Evolutionary conservation across 371 early-diverging fungal species (phyloP), one percentile per base, ranked within the genome.

Genomic region (Circinella minor): DNA sequence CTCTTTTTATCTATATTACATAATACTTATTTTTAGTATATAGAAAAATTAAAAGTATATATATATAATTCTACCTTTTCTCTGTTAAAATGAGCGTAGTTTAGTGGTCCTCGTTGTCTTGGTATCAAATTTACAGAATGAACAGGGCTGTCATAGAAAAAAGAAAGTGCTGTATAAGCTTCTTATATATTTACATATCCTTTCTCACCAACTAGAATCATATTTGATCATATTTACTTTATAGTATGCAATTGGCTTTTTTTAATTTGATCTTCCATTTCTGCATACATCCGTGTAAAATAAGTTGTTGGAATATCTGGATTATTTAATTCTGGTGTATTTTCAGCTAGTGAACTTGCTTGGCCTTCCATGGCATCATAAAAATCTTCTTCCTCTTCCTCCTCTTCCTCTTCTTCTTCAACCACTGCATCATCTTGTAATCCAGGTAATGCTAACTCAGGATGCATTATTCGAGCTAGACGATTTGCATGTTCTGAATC

Each of bases 191-290:
- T 9, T 59, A 8, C 18, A 4, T 55, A 11, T 37, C 18, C 27
- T 60, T 57, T 36, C 49, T 57, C 34, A 43, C 15, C 9, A 5
- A 47, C 48, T 5, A 49, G 36, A 38, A 36, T 20, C 20, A 6
- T 8, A 34, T 27, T 36, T 36, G 7, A 39, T n/a, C 47, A 20
- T 11, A 64, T 70, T 65, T 76, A 76, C 67, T 70, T 75, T 18
- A 83, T 48, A 1, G 77, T 67, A 15, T 74, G 65, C 17, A 83
- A 66, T 14, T 57, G 54, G 8, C 75, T 75, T 7, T 68, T 37
- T 4, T 75, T 59, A 4, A 77, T 27, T 13, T 64, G 34, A 17
- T 66, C 47, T 0, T 62, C 51, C 59, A 71, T 69, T 14, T 71
- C 60, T 37, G 37, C 8, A 74, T 73, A 68, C 14, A 61, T 17